A percentile compares a stretch with the other conserved stretches of the same genome.
Conservation (phyloP, 1,139 yeast species). For the Hansenula sp. region DNA sequence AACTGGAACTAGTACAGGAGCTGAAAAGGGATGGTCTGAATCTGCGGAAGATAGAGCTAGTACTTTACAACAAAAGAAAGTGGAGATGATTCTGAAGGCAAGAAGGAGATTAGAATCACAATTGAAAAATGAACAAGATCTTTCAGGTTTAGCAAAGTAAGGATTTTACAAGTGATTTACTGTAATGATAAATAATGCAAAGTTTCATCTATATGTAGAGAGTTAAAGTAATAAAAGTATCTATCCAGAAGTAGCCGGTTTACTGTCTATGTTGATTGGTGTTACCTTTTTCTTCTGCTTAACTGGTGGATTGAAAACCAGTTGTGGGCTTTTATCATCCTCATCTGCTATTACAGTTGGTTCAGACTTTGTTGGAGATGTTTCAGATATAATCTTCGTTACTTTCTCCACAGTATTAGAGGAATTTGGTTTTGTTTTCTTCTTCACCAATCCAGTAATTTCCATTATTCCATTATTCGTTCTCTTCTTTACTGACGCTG, state of each 20-base stretch:
- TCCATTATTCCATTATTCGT: neutral
- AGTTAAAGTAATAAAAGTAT: too few relatives aligned
- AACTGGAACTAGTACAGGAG: neutral
- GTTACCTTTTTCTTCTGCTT: conserved; percentile 37
- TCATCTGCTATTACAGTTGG: conserved; percentile 1
- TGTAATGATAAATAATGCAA: neutral
- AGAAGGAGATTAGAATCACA: conserved; percentile 36
- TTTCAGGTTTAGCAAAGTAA: conserved; percentile 7
- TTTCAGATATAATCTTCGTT: too few relatives aligned
- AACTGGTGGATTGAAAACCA: conserved; percentile 18
- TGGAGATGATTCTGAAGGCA: conserved; percentile 46
- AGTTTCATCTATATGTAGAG: too few relatives aligned
- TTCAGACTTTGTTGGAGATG: neutral
- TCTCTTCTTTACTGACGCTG: conserved; percentile 8
- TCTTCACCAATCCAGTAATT: conserved; percentile 2
- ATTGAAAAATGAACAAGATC: conserved; percentile 20
- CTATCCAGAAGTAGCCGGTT: too few relatives aligned
- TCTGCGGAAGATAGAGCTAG: conserved; percentile 35
- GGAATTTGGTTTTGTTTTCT: conserved; percentile 1
- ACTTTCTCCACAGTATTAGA: neutral
- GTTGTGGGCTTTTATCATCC: conserved; percentile 3
- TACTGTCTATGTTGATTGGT: conserved; percentile 28
- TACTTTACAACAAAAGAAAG: conserved; percentile 41
- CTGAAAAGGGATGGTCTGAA: conserved; percentile 29
- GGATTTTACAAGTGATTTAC: neutral